Evolutionary conservation across 768 basidiomycete species (phyloP), one percentile per base, ranked within the genome.

Genomic region (Tricholoma furcatifolium): DNA sequence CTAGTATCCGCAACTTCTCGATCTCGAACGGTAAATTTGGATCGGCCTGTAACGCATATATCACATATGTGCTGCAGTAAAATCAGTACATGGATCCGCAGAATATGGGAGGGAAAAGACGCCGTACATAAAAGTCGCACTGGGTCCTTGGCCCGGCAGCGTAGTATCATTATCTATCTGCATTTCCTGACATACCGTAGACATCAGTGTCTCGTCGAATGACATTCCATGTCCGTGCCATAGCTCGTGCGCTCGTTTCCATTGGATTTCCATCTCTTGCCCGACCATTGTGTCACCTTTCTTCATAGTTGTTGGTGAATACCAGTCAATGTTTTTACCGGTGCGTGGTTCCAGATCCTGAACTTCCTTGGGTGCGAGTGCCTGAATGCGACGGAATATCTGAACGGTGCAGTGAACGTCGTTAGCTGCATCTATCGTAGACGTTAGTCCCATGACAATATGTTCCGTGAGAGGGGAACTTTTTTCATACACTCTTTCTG

Each of bases 391-490:
- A 3, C 60, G 44, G 34, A 67, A 71, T 8, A 71, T 64, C 59
- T 65, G 63, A 12, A 71, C 32, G 1, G 66, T 60, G 27, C 64
- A 65, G 53, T 74, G 72, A 10, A 65, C 71, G 53, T 75, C 73
- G 50, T 72, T 71, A 7, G 72, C 71, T 4, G 72, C 71, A 56
- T 74, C 73, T 74, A 35, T 5, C 14, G 35, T 14, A 27, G 7
- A 1, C 3, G 21, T 50, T 6, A n/a, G 18, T 35, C 12, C 14
- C 21, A 27, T 43, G 34, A 6, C n/a, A 35, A 23, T 20, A 51
- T 20, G 3, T 14, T 36, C 41, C 20, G 21, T 9, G 39, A 10
- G 39, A 39, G 30, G 34, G 15, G 21, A 2, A 47, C 41, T 24
- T n/a, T n/a, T n/a, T n/a, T n/a, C n/a, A n/a, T 48, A 71, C 73